Evolutionary conservation across 768 basidiomycete genomes (phyloP), one percentile per base, ranked within the genome.

Genomic region (Pholiota microspora): DNA sequence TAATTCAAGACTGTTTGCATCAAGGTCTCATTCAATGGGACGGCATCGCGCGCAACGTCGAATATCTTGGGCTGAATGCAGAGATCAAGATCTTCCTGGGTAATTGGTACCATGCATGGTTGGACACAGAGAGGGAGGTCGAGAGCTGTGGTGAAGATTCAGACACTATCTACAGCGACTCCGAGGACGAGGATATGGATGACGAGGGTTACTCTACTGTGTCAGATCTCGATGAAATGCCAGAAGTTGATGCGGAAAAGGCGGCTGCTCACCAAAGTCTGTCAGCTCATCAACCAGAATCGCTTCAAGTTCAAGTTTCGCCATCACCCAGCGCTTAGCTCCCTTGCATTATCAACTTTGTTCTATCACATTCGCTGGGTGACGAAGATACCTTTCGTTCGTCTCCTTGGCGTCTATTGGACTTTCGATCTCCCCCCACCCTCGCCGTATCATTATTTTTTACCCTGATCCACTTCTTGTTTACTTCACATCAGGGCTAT

Each of bases 11-110:
- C 21, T 85, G 81, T 36, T 80, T 96, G 10, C 79, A 82, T 56
- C 71, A 75, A 16, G 84, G 86, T 16, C 68, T 76, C 49, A 77
- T 92, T 42, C 81, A 82, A 45, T 95, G 92, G 93, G 89, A 94
- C 62, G 91, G 90, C 25, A 75, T 95, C 56, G 90, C 90, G 16
- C 84, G 88, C 56, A 96, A 94, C 67, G 92, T 88, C 65, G 92
- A 95, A 66, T 95, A 92, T 64, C 85, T 96, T 46, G 87, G 84
- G 16, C 78, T 95, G 57, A 77, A 83, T 49, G 72, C 83, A 15
- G 85, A 89, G 40, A 83, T 94, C 69, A 93, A 91, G 67, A 69
- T 85, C 13, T 89, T 89, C 64, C 75, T 94, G 45, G 84, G 86
- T 0, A 77, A 75, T 53, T 94, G 89, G 87, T 92, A 88, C 69